phyloP scores from a whole-genome alignment of 1,284 basidiomycete genomes.

The Cronartium ribicola region DNA sequence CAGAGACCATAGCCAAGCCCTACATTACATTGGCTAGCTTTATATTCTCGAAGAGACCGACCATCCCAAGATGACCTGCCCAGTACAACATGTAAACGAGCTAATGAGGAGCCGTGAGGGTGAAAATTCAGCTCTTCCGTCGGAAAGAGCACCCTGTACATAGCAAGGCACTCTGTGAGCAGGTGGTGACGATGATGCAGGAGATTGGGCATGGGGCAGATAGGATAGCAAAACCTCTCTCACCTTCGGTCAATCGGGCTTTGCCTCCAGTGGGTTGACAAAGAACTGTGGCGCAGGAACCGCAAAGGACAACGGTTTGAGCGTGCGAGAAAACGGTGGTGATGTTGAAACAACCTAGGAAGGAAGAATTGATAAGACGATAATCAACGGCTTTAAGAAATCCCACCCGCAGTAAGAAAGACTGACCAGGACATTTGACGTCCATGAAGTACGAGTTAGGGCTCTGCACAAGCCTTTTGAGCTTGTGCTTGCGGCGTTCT shows the following conservation, averaged over 20 bases:
- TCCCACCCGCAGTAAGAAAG: background rate
- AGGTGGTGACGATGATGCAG: background rate
- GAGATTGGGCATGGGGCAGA: background rate
- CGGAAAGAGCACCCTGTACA: conserved; percentile 62
- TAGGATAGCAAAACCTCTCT: conserved; percentile 50
- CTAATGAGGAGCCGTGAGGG: no score
- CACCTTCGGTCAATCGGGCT: conserved; percentile 96
- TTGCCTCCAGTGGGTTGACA: conserved; percentile 99
- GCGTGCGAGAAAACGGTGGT: conserved; percentile 60
- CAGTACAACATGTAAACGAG: no score
- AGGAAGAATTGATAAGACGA: conserved; percentile 8
- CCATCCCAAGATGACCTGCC: no score
- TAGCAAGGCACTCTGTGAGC: background rate
- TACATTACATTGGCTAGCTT: no score
- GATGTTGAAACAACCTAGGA: conserved; percentile 71
- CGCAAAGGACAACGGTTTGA: conserved; percentile 56
- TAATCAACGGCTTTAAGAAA: conserved; percentile 47
- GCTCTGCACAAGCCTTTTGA: conserved; percentile 97
- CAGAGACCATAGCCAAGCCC: no score
- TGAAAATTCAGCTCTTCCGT: conserved; percentile 53
- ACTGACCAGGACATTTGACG: conserved; percentile 89
- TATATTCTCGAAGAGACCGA: no score
- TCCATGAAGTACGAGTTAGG: conserved; percentile 97
- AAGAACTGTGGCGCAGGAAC: conserved; percentile 86
- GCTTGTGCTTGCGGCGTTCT: conserved; percentile 80